Conservation (phyloP, 176 grass and related monocot genomes). For the Metroxylon sagu region DNA sequence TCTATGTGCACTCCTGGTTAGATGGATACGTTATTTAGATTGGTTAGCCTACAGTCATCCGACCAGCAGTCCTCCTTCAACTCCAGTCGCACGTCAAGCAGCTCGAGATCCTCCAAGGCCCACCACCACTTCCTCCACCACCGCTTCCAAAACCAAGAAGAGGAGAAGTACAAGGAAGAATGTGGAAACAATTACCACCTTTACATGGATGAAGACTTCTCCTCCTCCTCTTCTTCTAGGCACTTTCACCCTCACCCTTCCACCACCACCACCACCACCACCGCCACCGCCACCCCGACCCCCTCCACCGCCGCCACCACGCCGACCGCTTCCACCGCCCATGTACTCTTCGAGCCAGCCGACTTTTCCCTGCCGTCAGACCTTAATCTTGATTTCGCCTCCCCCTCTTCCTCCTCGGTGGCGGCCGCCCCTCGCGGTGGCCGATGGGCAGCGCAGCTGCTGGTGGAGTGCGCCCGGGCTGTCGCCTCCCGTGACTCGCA, state of each 20-base stretch:
- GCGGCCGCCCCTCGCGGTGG: constrained; percentile 17
- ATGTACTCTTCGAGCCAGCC: constrained; percentile 58
- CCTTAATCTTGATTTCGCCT: constrained; percentile 93
- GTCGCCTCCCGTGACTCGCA: constrained; percentile 66
- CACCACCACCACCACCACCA: constrained; percentile 28
- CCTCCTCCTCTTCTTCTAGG: constrained; percentile 77
- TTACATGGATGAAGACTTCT: constrained; percentile 99
- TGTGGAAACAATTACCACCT: constrained; percentile 59
- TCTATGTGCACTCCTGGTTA: constrained; percentile 24
- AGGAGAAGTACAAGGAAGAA: constrained; percentile 81
- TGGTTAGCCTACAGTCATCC: constrained; percentile 79
- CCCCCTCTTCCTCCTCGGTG: constrained; percentile 69
- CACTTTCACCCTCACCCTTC: constrained; percentile 42
- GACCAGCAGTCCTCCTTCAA: constrained; percentile 86
- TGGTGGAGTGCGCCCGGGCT: constrained; percentile 70
- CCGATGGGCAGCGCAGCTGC: constrained; percentile 60
- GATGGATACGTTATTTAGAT: constrained; percentile 98
- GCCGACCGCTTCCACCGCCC: constrained; percentile 28
- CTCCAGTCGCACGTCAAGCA: constrained; percentile 74
- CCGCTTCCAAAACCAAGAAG: constrained; percentile 32
- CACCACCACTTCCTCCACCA: constrained; percentile 18
- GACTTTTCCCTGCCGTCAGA: constrained; percentile 78
- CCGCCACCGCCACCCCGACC: constrained; percentile 39
- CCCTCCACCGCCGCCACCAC: constrained; percentile 53
- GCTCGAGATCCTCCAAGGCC: constrained; percentile 45